Conservation (phyloP, 2,329 filamentous ascomycete genomes). For the Incumbomyces delicatus region DNA sequence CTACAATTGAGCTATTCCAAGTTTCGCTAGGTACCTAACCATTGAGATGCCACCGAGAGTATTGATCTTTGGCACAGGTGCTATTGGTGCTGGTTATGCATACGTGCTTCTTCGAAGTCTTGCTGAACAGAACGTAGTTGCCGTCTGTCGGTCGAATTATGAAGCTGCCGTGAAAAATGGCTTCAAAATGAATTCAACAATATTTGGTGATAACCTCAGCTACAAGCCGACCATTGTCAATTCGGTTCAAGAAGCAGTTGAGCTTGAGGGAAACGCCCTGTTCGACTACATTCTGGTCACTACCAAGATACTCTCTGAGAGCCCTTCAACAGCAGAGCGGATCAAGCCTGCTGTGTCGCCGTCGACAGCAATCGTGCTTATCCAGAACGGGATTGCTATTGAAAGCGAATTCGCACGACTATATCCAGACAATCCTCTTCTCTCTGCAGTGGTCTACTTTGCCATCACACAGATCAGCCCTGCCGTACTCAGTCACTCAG, state of each 20-base stretch:
- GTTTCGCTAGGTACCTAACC: not conserved
- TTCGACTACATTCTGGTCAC: conserved; percentile 42
- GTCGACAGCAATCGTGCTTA: conserved; percentile 46
- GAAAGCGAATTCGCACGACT: conserved; percentile 43
- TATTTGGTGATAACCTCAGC: conserved; percentile 20
- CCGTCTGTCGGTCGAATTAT: conserved; percentile 28
- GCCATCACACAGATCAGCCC: conserved; percentile 42
- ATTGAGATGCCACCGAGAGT: conserved; percentile 19
- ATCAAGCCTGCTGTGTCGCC: conserved; percentile 31
- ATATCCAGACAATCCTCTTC: conserved; percentile 44
- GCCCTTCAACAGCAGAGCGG: conserved; percentile 25
- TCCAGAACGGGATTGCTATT: conserved; percentile 54
- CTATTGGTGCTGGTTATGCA: conserved; percentile 25
- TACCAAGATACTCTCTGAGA: conserved; percentile 37
- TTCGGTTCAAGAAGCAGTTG: conserved; percentile 17
- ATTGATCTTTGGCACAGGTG: conserved; percentile 26
- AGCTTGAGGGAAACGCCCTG: conserved; percentile 10
- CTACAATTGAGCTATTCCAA: too few relatives aligned
- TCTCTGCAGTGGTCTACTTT: conserved; percentile 49
- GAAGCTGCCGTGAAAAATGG: conserved; percentile 19
- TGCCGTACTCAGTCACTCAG: conserved; percentile 38
- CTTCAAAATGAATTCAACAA: conserved; percentile 22
- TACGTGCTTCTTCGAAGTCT: conserved; percentile 23
- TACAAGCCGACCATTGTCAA: conserved; percentile 20
- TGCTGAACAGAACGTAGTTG: conserved; percentile 20